Evolutionary conservation across 2,329 filamentous ascomycete genomes (phyloP).

Genomic region (Hymenoscyphus salicellus): DNA sequence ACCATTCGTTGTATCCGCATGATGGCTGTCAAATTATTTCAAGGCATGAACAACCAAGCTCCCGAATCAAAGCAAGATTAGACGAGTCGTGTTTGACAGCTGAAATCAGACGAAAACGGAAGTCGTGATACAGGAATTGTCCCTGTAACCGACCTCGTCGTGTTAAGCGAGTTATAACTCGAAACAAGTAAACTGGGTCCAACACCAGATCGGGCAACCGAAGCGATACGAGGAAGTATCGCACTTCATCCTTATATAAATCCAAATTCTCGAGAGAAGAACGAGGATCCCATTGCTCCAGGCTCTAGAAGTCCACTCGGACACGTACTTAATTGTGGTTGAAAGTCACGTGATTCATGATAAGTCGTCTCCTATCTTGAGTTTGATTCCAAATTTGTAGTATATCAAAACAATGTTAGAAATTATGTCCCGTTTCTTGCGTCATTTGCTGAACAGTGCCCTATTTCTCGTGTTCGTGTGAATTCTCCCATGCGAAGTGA

Average conservation of each 20-base stretch:
- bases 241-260: no score
- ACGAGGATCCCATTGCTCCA: no score
- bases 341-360: not conserved
- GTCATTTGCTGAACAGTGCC: no score
- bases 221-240: no score
- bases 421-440: no score
- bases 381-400: no score
- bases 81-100: not conserved
- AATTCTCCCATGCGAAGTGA: no score
- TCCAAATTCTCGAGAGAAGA: no score
- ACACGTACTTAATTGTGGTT: not conserved
- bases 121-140: not conserved
- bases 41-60: not conserved
- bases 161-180: not conserved
- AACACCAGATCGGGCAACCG: not conserved
- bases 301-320: no score
- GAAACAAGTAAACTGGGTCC: not conserved
- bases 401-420: no score
- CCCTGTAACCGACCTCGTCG: not conserved
- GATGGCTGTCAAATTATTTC: not conserved
- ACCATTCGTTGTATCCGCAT: not conserved
- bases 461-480: no score
- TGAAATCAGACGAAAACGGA: not conserved
- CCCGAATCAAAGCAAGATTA: not conserved
- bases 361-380: not conserved